phyloP scores from a whole-genome alignment of 2,329 filamentous ascomycete species.

The Xylariaceae sp. region DNA sequence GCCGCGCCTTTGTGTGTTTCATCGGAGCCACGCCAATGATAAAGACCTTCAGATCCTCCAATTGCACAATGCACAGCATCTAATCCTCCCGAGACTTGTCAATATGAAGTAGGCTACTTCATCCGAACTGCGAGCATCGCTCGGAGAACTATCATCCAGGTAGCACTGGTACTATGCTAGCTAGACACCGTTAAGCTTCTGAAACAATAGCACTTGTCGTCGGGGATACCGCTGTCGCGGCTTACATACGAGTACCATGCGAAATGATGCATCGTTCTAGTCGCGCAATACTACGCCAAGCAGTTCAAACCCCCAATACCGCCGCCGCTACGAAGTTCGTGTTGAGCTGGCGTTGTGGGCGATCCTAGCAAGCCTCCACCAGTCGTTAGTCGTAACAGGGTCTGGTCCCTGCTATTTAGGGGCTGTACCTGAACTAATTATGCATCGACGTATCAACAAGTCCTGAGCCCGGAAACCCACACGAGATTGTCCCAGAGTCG shows the following conservation, averaged over 20 bases:
- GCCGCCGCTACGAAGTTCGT: slow-evolving; percentile 22
- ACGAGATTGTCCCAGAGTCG: slow-evolving; percentile 17
- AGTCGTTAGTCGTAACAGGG: slow-evolving; percentile 20
- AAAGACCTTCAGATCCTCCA: slow-evolving; percentile 4
- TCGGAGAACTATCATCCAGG: no score
- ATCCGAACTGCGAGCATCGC: slow-evolving; percentile 15
- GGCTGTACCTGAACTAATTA: slow-evolving; percentile 41
- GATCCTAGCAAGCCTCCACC: slow-evolving; percentile 26
- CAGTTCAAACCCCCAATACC: slow-evolving; percentile 24
- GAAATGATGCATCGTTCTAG: neutral
- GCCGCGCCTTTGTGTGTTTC: slow-evolving; percentile 12
- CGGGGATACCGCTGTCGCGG: slow-evolving; percentile 19
- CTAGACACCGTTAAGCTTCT: slow-evolving; percentile 9
- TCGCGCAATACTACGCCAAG: slow-evolving; percentile 22
- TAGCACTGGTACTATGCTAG: neutral
- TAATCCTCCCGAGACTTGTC: neutral
- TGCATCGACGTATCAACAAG: slow-evolving; percentile 15
- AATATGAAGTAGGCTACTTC: slow-evolving; percentile 1
- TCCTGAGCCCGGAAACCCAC: slow-evolving; percentile 14
- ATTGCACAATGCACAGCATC: slow-evolving; percentile 1
- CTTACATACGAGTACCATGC: neutral
- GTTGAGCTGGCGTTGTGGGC: slow-evolving; percentile 23
- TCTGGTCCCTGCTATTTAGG: slow-evolving; percentile 35
- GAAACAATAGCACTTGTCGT: slow-evolving; percentile 3
- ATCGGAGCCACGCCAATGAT: slow-evolving; percentile 17